Evolutionary conservation across 805 yeast species (phyloP), one percentile per base, ranked within the genome.

Genomic region (Jamesozyma jinghongensis): DNA sequence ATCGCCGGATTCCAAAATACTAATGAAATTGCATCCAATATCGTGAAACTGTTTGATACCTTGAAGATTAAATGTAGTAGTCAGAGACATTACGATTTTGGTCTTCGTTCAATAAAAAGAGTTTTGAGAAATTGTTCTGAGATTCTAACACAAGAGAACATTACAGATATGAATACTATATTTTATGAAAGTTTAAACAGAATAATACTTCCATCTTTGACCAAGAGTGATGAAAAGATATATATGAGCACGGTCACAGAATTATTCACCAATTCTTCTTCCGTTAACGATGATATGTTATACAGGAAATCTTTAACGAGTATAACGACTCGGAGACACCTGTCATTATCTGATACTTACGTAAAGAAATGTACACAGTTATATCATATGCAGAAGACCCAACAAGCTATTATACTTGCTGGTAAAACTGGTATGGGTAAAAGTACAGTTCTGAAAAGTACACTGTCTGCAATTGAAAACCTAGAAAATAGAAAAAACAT

Each of bases 71-170:
- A 43, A 0, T 59, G 76, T 11, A 69, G 83, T 0, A 18, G 45
- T 0, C 95, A 85, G 53, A 54, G 59, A 4, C 97, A 90, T 55
- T 90, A 90, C 51, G 97, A 90, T 53, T 90, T 90, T 70, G 95
- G 97, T 0, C 62, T 90, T 33, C 69, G 97, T 44, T 79, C 95
- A 0, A 58, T 90, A 42, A 90, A 88, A 53, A 69, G 77, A 30
- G 74, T 80, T 1, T 57, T 90, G 14, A 60, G 66, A 7, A 72
- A 71, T 40, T 78, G 88, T 47, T 85, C 86, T 5, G 12, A 27
- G 4, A 35, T 27, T 22, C 14, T 34, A 5, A 5, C 16, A 3
- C 18, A 34, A 5, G 3, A 20, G 6, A 6, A 34, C 4, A 13
- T 13, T 17, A n/a, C 5, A 3, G 31, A 28, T 10, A 11, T 12